These are phyloP conservation scores for Colletotrichum limetticola DNA, from an alignment of 2,329 filamentous ascomycete species.

Conservation along the genomic window DNA sequence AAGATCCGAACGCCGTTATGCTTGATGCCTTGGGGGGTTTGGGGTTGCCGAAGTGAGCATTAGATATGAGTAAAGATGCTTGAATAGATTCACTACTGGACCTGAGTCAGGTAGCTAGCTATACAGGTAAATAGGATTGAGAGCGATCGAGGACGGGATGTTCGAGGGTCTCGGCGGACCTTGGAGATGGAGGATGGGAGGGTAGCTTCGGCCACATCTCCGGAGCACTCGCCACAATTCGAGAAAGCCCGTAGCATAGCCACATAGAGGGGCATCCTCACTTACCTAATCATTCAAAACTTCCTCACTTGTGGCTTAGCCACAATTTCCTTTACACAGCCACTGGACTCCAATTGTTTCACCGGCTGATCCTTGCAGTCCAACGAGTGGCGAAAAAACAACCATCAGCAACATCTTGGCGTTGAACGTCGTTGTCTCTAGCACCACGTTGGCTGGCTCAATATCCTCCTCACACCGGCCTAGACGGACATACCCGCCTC, in stretches of 20 bases:
- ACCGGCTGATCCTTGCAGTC: not conserved
- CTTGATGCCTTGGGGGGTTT: too few relatives aligned
- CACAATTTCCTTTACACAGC: not conserved
- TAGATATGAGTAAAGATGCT: too few relatives aligned
- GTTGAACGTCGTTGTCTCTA: not conserved
- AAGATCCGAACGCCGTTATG: too few relatives aligned
- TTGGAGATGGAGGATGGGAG: not conserved
- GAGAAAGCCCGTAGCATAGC: not conserved
- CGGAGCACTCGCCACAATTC: not conserved
- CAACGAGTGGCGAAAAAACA: constrained; percentile 5
- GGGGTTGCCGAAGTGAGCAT: too few relatives aligned
- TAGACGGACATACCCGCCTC: not conserved
- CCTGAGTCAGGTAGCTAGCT: too few relatives aligned
- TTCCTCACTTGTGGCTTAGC: fast-evolving
- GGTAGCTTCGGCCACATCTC: not conserved
- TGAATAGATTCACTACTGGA: too few relatives aligned
- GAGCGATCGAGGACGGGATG: too few relatives aligned
- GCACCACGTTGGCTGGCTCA: not conserved
- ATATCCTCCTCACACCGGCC: not conserved
- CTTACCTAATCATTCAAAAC: not conserved
- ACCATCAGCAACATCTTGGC: not conserved
- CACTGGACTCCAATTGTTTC: not conserved
- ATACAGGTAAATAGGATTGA: too few relatives aligned
- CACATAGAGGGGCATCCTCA: not conserved
- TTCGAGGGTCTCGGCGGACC: too few relatives aligned